Conservation (phyloP, 140 eudicot genomes). For the Stevia rebaudiana region DNA sequence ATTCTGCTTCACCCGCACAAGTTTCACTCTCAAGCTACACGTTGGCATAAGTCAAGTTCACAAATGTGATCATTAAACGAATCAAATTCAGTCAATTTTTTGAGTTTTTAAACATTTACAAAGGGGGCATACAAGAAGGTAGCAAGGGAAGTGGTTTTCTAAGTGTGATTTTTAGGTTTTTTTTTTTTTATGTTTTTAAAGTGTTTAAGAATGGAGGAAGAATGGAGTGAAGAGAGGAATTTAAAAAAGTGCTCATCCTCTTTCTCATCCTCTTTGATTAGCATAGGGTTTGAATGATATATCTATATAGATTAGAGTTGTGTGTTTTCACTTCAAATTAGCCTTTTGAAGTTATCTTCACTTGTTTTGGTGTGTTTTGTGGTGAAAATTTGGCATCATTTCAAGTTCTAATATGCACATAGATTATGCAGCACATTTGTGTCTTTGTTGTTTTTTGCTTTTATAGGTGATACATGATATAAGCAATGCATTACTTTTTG, state of each 20-base stretch:
- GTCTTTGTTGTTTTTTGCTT: not conserved
- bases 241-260: conserved; percentile 83
- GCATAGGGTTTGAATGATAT: conserved; percentile 13
- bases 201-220: conserved; percentile 50
- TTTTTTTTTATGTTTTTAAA: conserved; percentile 1
- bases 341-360: conserved; percentile 21
- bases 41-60: conserved; percentile 27
- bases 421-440: conserved; percentile 6
- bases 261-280: conserved; percentile 54
- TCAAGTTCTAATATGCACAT: conserved; percentile 16
- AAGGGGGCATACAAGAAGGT: conserved; percentile 18
- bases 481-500: not conserved
- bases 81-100: not conserved
- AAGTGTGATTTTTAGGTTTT: conserved; percentile 24
- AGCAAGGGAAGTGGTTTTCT: conserved; percentile 12
- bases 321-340: conserved; percentile 8
- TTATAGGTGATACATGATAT: not conserved
- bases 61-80: not conserved
- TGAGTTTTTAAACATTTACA: not conserved
- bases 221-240: conserved; percentile 83
- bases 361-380: conserved; percentile 27
- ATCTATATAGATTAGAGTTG: conserved; percentile 18
- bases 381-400: conserved; percentile 17
- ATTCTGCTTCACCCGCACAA: conserved; percentile 55
- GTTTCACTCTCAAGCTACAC: conserved; percentile 61